Evolutionary conservation across 2,329 filamentous ascomycete species (phyloP).

Genomic region (Alternaria viburni): DNA sequence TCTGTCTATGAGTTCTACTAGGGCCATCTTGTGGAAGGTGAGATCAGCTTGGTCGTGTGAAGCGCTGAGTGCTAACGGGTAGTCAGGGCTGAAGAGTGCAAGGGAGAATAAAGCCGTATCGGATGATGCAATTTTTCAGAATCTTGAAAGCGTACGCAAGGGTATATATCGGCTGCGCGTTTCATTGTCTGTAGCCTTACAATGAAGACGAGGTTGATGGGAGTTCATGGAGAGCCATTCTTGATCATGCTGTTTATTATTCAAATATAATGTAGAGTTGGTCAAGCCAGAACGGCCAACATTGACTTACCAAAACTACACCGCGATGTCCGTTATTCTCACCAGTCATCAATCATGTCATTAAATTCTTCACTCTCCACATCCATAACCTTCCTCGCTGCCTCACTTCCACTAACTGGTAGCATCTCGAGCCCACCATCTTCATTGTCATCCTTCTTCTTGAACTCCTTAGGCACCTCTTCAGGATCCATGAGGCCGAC

Average conservation of each 20-base stretch:
- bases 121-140: not conserved
- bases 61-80: not conserved
- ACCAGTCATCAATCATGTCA: conserved; percentile 57
- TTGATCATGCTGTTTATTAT: not conserved
- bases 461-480: conserved; percentile 56
- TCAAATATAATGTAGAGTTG: not conserved
- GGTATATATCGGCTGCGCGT: not conserved
- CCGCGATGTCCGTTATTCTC: not conserved
- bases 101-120: not conserved
- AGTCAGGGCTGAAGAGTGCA: not conserved
- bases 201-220: not conserved
- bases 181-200: not conserved
- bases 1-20: not conserved
- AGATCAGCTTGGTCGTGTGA: not conserved
- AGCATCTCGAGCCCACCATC: conserved; percentile 55
- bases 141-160: not conserved
- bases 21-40: not conserved
- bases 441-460: conserved; percentile 36
- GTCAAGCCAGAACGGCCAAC: not conserved
- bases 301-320: not conserved
- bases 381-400: conserved; percentile 55
- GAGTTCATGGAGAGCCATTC: not conserved
- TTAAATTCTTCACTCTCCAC: conserved; percentile 53
- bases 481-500: conserved; percentile 62
- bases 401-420: conserved; percentile 55